Base-by-base conservation (phyloP, 192 early-diverging fungal genomes). In the Phycomyces nitens region DNA sequence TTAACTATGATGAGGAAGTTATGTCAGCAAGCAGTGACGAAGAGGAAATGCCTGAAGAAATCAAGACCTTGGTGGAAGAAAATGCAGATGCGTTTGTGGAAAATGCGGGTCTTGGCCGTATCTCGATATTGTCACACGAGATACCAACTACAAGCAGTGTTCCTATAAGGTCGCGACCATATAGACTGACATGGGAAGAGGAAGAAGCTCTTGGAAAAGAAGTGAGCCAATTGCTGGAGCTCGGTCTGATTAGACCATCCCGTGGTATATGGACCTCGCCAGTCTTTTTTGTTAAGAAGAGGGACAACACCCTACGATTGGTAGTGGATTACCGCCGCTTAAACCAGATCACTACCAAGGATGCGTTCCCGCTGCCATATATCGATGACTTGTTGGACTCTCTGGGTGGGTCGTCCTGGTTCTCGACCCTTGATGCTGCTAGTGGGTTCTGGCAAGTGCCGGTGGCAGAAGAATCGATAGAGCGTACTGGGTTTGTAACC, bases 281-380 rank as follows among this genome's bases (percentile, higher is more conserved):
- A 9, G 47, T 72, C 2, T 60, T 83, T 9, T 57, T 80, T 49
- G 80, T 79, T 0, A 34, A 44, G 18, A 84, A 84, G 39, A 57
- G 71, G 16, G 60, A 78, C 49, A 67, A 67, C 0, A 63, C 77
- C 63, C 18, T 47, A 22, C 22, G 80, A 0, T 38, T 81, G 0
- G 77, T 75, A 27, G 26, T 81, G 0, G 77, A 83, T 42, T 84
- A 80, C 52, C 62, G 66, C n/a, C n/a, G n/a, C n/a, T 84, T 0
- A n/a, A 82, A 84, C 56, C 15, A 54, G 0, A 53, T 73, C 16
- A 82, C 82, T 0, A 62, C 62, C 11, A 61, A 65, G 14, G 66
- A 84, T 58, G 9, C 27, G 0, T 79, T 77, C 49, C 68, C 77
- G 0, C 49, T 82, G 21, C 79, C 76, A 3, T 23, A 53, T 0